Percentiles rank a stretch among this genome's conserved stretches.
Conservation (phyloP, 1,284 basidiomycete genomes). For the Austroboletus niveus region DNA sequence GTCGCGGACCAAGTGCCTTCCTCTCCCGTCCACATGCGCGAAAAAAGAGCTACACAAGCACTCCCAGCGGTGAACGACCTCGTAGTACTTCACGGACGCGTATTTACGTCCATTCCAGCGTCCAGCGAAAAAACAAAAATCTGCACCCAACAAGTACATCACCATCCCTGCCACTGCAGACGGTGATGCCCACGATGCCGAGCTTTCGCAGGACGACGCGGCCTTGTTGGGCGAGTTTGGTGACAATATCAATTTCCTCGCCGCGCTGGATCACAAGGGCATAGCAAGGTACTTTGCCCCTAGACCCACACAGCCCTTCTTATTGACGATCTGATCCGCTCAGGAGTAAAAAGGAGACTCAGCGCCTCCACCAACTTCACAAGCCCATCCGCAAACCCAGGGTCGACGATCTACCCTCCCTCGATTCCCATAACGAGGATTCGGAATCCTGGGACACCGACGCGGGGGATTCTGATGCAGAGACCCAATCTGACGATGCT, state of each 20-base stretch:
- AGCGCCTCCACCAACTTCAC: constrained; percentile 58
- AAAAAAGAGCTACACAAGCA: constrained; percentile 35
- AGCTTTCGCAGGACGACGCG: constrained; percentile 63
- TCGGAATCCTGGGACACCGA: constrained; percentile 57
- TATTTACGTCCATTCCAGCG: constrained; percentile 24
- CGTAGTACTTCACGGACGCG: background rate
- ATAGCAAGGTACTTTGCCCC: constrained; percentile 59
- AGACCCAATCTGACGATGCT: constrained; percentile 21
- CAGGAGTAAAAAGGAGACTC: constrained; percentile 79
- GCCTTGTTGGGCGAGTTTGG: constrained; percentile 60
- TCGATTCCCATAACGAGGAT: constrained; percentile 60
- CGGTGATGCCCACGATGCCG: constrained; percentile 44
- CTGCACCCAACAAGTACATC: constrained; percentile 50
- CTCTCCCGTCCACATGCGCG: constrained; percentile 27
- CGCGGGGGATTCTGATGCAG: constrained; percentile 35
- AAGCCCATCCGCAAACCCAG: constrained; percentile 53
- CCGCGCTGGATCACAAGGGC: constrained; percentile 61
- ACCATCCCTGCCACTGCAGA: constrained; percentile 50
- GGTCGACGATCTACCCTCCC: constrained; percentile 60
- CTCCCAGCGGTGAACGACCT: constrained; percentile 29
- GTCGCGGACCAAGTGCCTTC: constrained; percentile 15
- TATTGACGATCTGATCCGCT: constrained; percentile 7
- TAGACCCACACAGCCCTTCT: background rate
- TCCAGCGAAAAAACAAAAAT: constrained; percentile 45
- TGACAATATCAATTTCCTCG: constrained; percentile 56